phyloP scores from a whole-genome alignment of 345 rosid species.

The Murraya koenigii region DNA sequence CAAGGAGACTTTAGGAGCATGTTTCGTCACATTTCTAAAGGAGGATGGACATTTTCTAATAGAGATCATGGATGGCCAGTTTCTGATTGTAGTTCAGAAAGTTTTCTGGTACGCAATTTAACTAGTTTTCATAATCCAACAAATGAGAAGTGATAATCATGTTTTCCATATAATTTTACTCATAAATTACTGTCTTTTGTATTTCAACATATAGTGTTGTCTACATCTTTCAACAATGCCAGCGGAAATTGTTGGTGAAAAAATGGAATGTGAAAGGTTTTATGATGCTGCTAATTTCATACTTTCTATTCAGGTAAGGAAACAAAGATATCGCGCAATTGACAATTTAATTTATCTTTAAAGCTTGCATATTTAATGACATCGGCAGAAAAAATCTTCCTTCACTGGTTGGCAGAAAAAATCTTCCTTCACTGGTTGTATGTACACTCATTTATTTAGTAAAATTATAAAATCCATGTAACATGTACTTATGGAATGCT shows the following conservation, averaged over 20 bases:
- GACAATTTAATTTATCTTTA: background rate
- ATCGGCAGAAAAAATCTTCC: background rate
- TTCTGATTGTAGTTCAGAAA: constrained; percentile 50
- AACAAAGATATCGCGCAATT: background rate
- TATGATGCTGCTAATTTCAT: constrained; percentile 54
- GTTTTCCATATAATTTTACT: background rate
- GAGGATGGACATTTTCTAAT: constrained; percentile 50
- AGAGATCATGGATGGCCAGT: constrained; percentile 56
- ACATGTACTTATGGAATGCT: background rate
- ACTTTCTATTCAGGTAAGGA: constrained; percentile 46
- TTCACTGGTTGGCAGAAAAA: background rate
- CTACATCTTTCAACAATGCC: constrained; percentile 45
- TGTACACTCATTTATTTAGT: background rate
- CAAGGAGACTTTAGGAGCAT: constrained; percentile 35
- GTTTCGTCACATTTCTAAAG: constrained; percentile 48
- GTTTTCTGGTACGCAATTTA: constrained; percentile 27
- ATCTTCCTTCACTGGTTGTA: no score
- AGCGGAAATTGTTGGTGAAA: constrained; percentile 49
- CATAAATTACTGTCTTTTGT: background rate
- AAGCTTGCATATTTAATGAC: background rate
- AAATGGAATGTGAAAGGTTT: constrained; percentile 36
- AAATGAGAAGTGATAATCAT: background rate
- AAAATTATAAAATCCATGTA: no score
- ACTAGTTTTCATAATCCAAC: no score
- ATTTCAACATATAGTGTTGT: constrained; percentile 31